Percentiles rank a stretch among this genome's conserved stretches.
Conservation (phyloP, 106 monocot species). For the Posidonia australis region DNA sequence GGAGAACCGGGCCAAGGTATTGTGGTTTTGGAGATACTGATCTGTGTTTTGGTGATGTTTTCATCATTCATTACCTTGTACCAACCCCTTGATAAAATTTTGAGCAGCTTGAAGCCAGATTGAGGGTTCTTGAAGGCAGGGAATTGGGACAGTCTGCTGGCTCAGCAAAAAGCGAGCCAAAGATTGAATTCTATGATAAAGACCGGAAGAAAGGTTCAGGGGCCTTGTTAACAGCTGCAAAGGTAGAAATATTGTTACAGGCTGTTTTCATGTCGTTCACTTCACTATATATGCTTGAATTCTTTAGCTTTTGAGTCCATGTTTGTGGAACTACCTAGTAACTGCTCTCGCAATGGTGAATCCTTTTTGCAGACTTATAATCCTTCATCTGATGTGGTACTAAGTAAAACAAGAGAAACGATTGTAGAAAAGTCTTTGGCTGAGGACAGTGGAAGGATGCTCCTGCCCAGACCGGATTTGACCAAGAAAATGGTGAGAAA, state of each 20-base stretch:
- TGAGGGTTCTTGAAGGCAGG: constrained; percentile 81
- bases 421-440: neutral
- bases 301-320: no score
- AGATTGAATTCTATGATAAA: constrained; percentile 85
- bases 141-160: constrained; percentile 80
- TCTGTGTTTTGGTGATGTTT: neutral
- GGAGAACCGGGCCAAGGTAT: constrained; percentile 84
- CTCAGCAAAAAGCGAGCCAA: constrained; percentile 77
- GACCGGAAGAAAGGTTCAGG: constrained; percentile 87
- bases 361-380: constrained; percentile 49
- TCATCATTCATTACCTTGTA: neutral
- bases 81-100: neutral
- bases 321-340: no score
- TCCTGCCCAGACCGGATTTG: no score
- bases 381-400: constrained; percentile 48
- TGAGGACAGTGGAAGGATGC: no score
- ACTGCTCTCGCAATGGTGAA: neutral
- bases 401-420: constrained; percentile 14
- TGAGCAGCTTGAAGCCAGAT: constrained; percentile 55
- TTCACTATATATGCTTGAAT: no score
- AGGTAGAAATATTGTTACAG: constrained; percentile 63
- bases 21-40: neutral
- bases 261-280: no score
- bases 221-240: constrained; percentile 63
- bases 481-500: no score